Base-by-base conservation (phyloP, 805 yeast species). In the Teunomyces atbi region DNA sequence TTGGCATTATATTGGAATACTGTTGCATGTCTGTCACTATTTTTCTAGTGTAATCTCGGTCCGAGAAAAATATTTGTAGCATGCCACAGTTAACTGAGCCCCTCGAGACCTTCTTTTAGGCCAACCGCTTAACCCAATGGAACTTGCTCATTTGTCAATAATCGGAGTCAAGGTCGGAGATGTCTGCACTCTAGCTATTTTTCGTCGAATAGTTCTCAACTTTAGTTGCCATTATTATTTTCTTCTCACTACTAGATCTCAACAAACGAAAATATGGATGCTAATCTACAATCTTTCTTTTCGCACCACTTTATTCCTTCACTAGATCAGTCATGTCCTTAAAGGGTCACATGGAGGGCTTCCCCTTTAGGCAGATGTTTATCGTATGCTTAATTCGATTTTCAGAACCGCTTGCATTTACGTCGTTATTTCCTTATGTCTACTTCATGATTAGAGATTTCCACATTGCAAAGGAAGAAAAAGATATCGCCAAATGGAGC, bases 361-460 rank as follows among this genome's bases (percentile, higher is more conserved):
- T 60, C 27, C 62, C 63, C 12, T 44, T 48, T 23, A 44, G 58
- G 44, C 62, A 59, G 43, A 55, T 60, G 56, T 44, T 45, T 21
- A 59, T 58, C 42, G 44, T 60, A 11, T 53, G 60, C 18, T 39
- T 58, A 21, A 39, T 59, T 41, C 38, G 48, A 21, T 47, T 53
- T 21, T 33, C 51, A 6, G 54, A 52, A 30, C 57, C 56, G 8
- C 13, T 50, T 10, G 47, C 53, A 4, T 50, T 52, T 48, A 44
- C 52, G 26, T 47, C 52, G 15, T 37, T 48, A 33, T 41, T 55
- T 44, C 54, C 54, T 2, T 52, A 50, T 27, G 20, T 51, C 19
- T 51, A 51, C 32, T 51, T 51, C 33, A 56, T 59, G 63, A 49
- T 60, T 13, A 39, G 62, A 37, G 64, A 60, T 32, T 60, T 60